These are phyloP conservation scores for Globisporangium nodosum DNA, from an alignment of 352 stramenopile species.

Conservation along the genomic window DNA sequence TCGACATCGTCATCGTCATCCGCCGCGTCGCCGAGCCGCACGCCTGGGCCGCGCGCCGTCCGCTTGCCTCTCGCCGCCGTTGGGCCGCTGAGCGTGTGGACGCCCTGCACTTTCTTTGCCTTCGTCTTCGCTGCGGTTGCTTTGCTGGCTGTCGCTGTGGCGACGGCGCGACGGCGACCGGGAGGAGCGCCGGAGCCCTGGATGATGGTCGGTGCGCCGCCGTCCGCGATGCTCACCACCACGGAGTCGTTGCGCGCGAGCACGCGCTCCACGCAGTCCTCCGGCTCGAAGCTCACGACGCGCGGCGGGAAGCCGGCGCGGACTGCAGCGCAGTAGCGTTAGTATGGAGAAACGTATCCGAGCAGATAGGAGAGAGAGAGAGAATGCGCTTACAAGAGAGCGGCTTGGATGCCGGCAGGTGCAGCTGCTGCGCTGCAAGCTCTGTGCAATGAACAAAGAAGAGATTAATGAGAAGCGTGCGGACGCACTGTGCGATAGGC, in stretches of 20 bases:
- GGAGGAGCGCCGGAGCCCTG: constrained; percentile 3
- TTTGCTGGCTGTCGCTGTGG: not conserved
- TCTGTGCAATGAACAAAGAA: constrained; percentile 18
- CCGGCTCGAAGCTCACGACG: constrained; percentile 25
- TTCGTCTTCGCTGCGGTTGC: not conserved
- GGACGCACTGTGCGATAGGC: not conserved
- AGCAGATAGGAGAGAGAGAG: not conserved
- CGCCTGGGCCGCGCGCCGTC: constrained; percentile 34
- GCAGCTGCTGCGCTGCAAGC: constrained; percentile 33
- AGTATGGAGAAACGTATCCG: not conserved
- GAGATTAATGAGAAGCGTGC: not conserved
- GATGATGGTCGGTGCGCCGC: constrained; percentile 15
- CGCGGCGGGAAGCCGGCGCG: constrained; percentile 62
- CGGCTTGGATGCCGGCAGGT: constrained; percentile 31
- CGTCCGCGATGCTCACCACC: constrained; percentile 30
- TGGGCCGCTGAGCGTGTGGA: constrained; percentile 44
- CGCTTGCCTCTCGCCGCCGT: constrained; percentile 26
- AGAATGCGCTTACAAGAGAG: constrained; percentile 31
- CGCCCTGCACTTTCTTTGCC: constrained; percentile 18
- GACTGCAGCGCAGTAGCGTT: constrained; percentile 22
- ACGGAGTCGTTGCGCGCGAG: constrained; percentile 70
- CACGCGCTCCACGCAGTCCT: constrained; percentile 35
- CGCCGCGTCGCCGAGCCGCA: constrained; percentile 44
- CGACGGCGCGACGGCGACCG: not conserved
- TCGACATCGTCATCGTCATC: constrained; percentile 9